Percentiles rank a stretch among this genome's conserved stretches.
phyloP scores from a whole-genome alignment of 257 asterid species.

The Salvia rosmarinus region DNA sequence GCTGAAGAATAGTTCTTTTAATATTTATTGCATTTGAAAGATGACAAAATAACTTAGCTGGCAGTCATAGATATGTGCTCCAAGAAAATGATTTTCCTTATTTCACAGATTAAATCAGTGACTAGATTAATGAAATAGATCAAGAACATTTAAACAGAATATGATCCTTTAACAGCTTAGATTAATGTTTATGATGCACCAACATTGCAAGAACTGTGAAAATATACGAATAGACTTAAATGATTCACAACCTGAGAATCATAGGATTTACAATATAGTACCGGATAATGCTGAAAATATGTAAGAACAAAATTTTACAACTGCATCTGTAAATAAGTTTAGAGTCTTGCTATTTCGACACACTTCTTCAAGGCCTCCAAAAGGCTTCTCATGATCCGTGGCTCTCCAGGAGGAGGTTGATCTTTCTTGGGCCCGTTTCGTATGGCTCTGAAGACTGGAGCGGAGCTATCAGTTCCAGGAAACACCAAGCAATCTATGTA shows the following conservation, averaged over 20 bases:
- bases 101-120: not conserved
- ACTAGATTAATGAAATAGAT: not conserved
- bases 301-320: not conserved
- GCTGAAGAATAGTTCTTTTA: not conserved
- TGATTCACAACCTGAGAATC: not conserved
- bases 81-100: conserved; percentile 28
- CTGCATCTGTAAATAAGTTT: not conserved
- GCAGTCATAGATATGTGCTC: conserved; percentile 26
- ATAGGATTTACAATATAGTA: not conserved
- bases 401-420: conserved; percentile 78
- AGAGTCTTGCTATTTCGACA: conserved; percentile 65
- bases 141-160: not conserved
- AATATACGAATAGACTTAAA: not conserved
- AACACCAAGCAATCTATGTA: conserved; percentile 84
- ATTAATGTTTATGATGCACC: not conserved
- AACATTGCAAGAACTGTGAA: not conserved
- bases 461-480: conserved; percentile 57
- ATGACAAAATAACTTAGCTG: not conserved
- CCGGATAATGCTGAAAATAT: not conserved
- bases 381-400: conserved; percentile 91
- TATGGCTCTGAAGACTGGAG: conserved; percentile 72
- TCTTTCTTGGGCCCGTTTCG: conserved; percentile 75
- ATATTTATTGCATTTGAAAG: not conserved
- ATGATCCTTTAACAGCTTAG: not conserved
- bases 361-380: conserved; percentile 83